Evolutionary conservation across 805 yeast species (phyloP), one percentile per base, ranked within the genome.

Genomic region (Pichia rugopelliculosa): DNA sequence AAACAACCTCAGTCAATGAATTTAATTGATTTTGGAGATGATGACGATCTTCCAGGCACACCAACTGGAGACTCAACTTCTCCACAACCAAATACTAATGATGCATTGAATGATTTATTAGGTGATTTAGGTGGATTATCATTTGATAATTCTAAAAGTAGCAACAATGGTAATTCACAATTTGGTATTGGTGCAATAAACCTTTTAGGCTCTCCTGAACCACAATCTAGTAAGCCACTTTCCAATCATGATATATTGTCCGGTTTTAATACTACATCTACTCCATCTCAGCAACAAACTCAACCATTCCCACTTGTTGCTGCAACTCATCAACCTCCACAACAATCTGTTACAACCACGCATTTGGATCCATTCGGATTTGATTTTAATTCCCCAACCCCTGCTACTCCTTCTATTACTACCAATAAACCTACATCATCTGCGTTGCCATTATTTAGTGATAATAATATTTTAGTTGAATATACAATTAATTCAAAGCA

Each of bases 11-110:
- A 55, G 9, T 52, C 51, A 15, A 55, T 64, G 41, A 67, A 73
- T 38, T 71, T 88, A 56, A 84, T 89, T 52, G 96, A 88, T 59
- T 79, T 88, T 56, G 95, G 77, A 59, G 87, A 79, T 54, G 80
- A 73, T 42, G 62, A 64, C 33, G 62, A 57, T 5, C 55, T 58
- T 36, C 44, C 57, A 17, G 36, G 58, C 39, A 23, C 58, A 27
- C 53, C 24, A 26, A 47, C 34, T 42, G 12, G 42, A 5, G 3
- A 55, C 59, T 7, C 20, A 7, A 15, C 53, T 56, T 9, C 61
- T 53, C 9, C 36, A 2, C 54, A 57, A 59, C 70, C 67, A 60
- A 69, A 59, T 60, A 67, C 62, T 61, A 74, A 56, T 41, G 71
- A 68, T 53, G 68, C 71, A 13, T 67, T 82, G 45, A 78, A 79